A percentile compares a stretch with the other conserved stretches of the same genome.
These are phyloP conservation scores for Sanghuangporus baumii DNA, from an alignment of 1,284 basidiomycete species.

Conservation along the genomic window DNA sequence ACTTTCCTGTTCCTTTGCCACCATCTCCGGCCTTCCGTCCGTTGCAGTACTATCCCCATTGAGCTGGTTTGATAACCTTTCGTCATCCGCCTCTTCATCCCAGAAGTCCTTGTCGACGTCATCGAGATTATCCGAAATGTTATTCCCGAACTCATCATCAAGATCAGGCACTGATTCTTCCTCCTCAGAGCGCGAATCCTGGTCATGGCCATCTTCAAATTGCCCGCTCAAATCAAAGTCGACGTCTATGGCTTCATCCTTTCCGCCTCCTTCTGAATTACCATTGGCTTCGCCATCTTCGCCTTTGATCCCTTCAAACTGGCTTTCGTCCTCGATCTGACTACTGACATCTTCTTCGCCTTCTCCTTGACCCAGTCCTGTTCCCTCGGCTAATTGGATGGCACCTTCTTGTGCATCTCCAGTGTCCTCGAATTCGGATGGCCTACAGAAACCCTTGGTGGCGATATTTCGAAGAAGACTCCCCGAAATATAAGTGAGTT, in stretches of 20 bases:
- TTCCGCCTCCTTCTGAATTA: conserved; percentile 60
- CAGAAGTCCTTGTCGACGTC: conserved; percentile 37
- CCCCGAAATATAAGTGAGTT: conserved; percentile 77
- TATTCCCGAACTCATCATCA: conserved; percentile 35
- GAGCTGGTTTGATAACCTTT: conserved; percentile 18
- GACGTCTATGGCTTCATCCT: conserved; percentile 52
- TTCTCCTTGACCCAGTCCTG: conserved; percentile 82
- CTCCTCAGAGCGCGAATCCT: conserved; percentile 31
- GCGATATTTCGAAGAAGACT: conserved; percentile 73
- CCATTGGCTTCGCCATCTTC: conserved; percentile 62
- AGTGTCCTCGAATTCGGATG: conserved; percentile 57
- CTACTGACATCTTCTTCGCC: conserved; percentile 87
- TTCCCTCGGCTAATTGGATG: conserved; percentile 61
- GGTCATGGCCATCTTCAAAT: conserved; percentile 68
- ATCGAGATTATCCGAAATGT: conserved; percentile 33
- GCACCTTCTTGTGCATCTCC: conserved; percentile 44
- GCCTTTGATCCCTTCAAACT: conserved; percentile 86
- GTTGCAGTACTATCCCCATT: not conserved
- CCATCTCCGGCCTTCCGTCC: not conserved
- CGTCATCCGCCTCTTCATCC: conserved; percentile 25
- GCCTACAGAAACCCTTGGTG: conserved; percentile 89
- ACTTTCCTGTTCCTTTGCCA: conserved; percentile 10
- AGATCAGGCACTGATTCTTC: conserved; percentile 24
- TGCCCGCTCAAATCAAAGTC: conserved; percentile 68
- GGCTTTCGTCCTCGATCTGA: conserved; percentile 92